A percentile compares a stretch with the other conserved stretches of the same genome.
Evolutionary conservation across 2,329 filamentous ascomycete genomes (phyloP).

Genomic region (Shiraia sp.): DNA sequence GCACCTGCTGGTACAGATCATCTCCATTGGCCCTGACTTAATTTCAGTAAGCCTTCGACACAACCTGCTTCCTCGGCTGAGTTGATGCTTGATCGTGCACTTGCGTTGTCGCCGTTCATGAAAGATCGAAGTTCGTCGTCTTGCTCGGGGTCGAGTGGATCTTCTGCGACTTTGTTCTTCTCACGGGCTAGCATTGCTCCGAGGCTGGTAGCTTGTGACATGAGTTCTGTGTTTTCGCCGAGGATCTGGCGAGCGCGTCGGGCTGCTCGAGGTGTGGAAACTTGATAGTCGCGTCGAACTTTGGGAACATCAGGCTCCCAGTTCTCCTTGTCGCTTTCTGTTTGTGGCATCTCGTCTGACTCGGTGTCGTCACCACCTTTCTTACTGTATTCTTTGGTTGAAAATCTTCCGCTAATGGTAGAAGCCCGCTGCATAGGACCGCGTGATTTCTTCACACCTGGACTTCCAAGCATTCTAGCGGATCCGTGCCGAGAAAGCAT

Average conservation of each 20-base stretch:
- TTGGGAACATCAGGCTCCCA: conserved; percentile 60
- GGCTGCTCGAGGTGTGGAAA: conserved; percentile 37
- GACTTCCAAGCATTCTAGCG: conserved; percentile 32
- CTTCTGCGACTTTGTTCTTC: conserved; percentile 30
- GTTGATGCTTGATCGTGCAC: conserved; percentile 59
- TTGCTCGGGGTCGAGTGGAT: conserved; percentile 49
- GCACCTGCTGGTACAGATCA: conserved; percentile 17
- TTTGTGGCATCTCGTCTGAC: conserved; percentile 56
- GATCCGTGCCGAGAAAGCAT: conserved; percentile 32
- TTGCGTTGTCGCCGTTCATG: conserved; percentile 65
- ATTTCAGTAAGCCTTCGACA: conserved; percentile 81
- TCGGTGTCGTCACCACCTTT: conserved; percentile 37
- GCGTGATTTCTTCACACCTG: conserved; percentile 42
- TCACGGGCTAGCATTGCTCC: conserved; percentile 42
- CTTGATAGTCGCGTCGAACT: conserved; percentile 32
- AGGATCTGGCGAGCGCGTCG: conserved; percentile 48
- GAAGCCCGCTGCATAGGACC: conserved; percentile 41
- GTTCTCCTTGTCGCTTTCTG: conserved; percentile 95
- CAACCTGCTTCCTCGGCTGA: conserved; percentile 75
- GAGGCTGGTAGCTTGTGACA: conserved; percentile 44
- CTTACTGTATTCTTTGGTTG: conserved; percentile 26
- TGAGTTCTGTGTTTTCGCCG: conserved; percentile 51
- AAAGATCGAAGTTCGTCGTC: conserved; percentile 73
- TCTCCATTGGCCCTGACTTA: conserved; percentile 90
- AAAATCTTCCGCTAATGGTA: conserved; percentile 41